Evolutionary conservation across 1,284 basidiomycete genomes (phyloP).

Genomic region (Tilletia indica): DNA sequence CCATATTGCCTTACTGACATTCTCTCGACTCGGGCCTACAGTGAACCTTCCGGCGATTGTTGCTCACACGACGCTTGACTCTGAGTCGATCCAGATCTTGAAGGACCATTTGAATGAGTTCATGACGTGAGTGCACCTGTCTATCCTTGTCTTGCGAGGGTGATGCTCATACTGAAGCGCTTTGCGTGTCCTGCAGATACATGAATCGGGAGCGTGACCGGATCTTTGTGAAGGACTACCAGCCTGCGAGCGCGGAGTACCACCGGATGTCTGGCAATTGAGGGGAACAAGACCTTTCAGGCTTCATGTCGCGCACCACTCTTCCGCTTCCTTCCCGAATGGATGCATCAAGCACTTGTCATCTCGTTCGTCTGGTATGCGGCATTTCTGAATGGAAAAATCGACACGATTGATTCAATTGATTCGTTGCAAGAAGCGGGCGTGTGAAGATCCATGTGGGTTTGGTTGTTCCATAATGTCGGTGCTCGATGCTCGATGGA

Average conservation of each 20-base stretch:
- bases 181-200: conserved; percentile 60
- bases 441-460: no score
- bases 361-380: no score
- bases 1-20: neutral
- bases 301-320: no score
- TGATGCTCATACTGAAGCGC: neutral
- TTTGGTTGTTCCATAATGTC: no score
- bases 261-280: conserved; percentile 63
- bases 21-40: conserved; percentile 30
- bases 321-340: no score
- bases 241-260: conserved; percentile 69
- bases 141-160: no score
- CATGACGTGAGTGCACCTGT: conserved; percentile 66
- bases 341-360: no score
- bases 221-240: conserved; percentile 72
- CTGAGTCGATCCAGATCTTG: conserved; percentile 77
- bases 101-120: conserved; percentile 88
- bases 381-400: no score
- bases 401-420: no score
- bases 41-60: conserved; percentile 77
- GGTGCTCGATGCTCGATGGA: no score
- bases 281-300: neutral
- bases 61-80: conserved; percentile 83
- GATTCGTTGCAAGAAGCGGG: no score
- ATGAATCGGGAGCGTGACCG: conserved; percentile 68